phyloP scores from a whole-genome alignment of 257 asterid genomes.

The Nicotiana tomentosiformis region DNA sequence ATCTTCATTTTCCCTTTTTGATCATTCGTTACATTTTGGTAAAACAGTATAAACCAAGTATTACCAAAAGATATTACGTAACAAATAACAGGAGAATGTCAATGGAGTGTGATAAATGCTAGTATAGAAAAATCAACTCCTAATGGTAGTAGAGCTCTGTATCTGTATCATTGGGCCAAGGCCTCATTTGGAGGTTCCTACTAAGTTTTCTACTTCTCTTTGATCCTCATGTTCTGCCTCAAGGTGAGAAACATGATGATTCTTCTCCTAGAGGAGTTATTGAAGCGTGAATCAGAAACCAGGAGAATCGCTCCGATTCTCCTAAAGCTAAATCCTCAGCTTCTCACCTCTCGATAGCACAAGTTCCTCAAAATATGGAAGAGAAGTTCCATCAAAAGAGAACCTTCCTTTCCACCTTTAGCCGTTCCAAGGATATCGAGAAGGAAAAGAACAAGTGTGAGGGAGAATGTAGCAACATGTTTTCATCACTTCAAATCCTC shows the following conservation, averaged over 20 bases:
- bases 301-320: conserved; percentile 12
- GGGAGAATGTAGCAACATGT: conserved; percentile 19
- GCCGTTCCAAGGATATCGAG: conserved; percentile 26
- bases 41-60: too few species aligned
- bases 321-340: not conserved
- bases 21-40: too few species aligned
- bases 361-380: conserved; percentile 41
- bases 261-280: conserved; percentile 30
- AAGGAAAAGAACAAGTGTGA: conserved; percentile 23
- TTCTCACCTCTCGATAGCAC: conserved; percentile 32
- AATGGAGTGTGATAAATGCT: too few species aligned
- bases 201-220: too few species aligned
- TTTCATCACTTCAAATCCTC: conserved; percentile 19
- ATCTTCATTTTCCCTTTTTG: too few species aligned
- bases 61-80: too few species aligned
- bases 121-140: too few species aligned
- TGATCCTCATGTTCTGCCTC: too few species aligned
- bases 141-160: too few species aligned
- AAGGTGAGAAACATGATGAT: conserved; percentile 12
- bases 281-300: conserved; percentile 15
- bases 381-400: conserved; percentile 21
- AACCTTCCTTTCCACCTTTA: conserved; percentile 38
- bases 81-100: too few species aligned
- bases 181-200: too few species aligned
- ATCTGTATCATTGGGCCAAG: too few species aligned